Conservation (phyloP, 805 yeast genomes). For the Teunomyces barrocoloradensis region DNA sequence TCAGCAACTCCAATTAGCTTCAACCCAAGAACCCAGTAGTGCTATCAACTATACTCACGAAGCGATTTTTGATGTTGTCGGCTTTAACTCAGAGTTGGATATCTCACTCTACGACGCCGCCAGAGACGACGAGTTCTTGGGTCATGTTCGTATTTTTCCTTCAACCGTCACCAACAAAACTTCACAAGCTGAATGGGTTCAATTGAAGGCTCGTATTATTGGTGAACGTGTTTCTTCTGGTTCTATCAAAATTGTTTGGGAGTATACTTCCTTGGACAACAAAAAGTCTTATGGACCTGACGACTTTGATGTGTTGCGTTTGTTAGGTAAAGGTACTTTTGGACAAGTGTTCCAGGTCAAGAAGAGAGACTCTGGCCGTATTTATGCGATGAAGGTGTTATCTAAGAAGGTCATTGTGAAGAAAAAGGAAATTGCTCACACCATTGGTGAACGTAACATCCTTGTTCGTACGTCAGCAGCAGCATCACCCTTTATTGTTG, state of each 20-base stretch:
- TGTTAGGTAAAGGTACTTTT: slow-evolving; percentile 94
- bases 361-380: slow-evolving; percentile 82
- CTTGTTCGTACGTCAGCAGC: slow-evolving; percentile 88
- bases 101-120: slow-evolving; percentile 88
- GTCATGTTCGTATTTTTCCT: slow-evolving; percentile 76
- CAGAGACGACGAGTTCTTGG: slow-evolving; percentile 78
- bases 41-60: slow-evolving; percentile 48
- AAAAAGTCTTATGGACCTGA: slow-evolving; percentile 87
- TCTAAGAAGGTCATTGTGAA: slow-evolving; percentile 93
- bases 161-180: slow-evolving; percentile 42
- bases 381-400: slow-evolving; percentile 96
- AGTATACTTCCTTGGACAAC: slow-evolving; percentile 59
- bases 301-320: slow-evolving; percentile 87
- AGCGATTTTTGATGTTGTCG: slow-evolving; percentile 88
- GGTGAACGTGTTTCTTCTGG: slow-evolving; percentile 77
- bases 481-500: slow-evolving; percentile 90
- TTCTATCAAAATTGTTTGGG: slow-evolving; percentile 70
- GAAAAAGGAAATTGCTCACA: slow-evolving; percentile 96
- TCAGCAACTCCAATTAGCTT: slow-evolving; percentile 30
- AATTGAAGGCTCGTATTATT: slow-evolving; percentile 65
- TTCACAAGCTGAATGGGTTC: slow-evolving; percentile 66
- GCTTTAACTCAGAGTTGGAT: slow-evolving; percentile 78
- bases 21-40: slow-evolving; percentile 10
- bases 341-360: slow-evolving; percentile 97
- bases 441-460: slow-evolving; percentile 95